Base-by-base conservation (phyloP, 1,139 yeast species). In the Kodamaea alishanica region DNA sequence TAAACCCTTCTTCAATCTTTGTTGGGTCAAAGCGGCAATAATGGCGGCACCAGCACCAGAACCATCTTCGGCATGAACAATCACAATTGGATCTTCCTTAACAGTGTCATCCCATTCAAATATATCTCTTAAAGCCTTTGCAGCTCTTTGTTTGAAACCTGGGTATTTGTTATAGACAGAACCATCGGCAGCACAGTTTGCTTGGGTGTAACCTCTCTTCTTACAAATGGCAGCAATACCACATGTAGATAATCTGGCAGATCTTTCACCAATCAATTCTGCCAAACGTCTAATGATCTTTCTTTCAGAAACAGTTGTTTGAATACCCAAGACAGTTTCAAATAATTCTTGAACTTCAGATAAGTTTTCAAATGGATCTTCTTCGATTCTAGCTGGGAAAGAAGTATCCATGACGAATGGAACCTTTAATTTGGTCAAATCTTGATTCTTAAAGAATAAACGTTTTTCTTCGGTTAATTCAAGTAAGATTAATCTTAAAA, bases 41-140 rank as follows among this genome's bases (percentile, higher is more conserved):
- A 92, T 77, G 37, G 97, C 98, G 40, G 97, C 97, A 57, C 97
- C 97, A 32, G 86, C 97, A 67, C 97, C 98, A 39, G 95, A 83
- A 52, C 98, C 98, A 69, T 92, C 98, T 67, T 90, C 97, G 48
- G 98, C 97, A 41, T 90, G 84, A 31, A 85, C 86, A 54, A 90
- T 77, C 48, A 72, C 65, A 57, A 92, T 79, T 48, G 97, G 97
- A 59, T 85, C 86, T 48, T 81, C 79, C 39, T 66, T 64, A 34
- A 60, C 57, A 38, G 61, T 52, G 30, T 74, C 71, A 20, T 33
- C 40, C 96, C 97, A 90, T 50, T 75, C 92, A 61, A 89, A 87
- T 51, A 92, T 86, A 59, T 89, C 97, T 63, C 84, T 81, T 59
- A 92, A 77, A 42, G 88, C 97, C 59, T 77, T 75, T 38, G 95